Percentiles rank a stretch among this genome's conserved stretches.
phyloP scores from a whole-genome alignment of 805 yeast species.

The Cyberlindnera amylophila region DNA sequence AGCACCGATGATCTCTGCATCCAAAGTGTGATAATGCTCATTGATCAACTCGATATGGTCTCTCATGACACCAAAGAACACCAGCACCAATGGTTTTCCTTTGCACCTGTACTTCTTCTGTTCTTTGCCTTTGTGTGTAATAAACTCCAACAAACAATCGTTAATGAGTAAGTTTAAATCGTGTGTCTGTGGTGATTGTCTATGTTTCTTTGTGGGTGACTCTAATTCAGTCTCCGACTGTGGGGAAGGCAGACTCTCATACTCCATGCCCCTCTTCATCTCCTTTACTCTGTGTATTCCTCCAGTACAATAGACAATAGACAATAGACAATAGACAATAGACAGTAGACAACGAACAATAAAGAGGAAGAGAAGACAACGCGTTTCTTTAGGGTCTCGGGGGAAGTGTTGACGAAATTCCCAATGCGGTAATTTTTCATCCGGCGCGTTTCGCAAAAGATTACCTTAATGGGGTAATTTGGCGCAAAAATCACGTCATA shows the following conservation, averaged over 20 bases:
- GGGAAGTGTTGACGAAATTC: constrained; percentile 3
- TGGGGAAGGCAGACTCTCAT: too few relatives aligned
- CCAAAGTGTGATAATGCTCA: constrained; percentile 2
- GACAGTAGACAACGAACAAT: too few relatives aligned
- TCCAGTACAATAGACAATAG: too few relatives aligned
- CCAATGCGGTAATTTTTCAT: neutral
- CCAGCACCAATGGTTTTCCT: constrained; percentile 16
- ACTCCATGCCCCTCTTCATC: neutral
- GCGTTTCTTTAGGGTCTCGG: too few relatives aligned
- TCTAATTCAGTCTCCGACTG: constrained; percentile 1
- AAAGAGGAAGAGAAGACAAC: too few relatives aligned
- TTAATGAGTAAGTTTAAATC: constrained; percentile 12
- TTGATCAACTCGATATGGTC: constrained; percentile 15
- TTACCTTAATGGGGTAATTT: too few relatives aligned
- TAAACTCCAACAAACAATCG: constrained; percentile 13
- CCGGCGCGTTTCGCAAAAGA: too few relatives aligned
- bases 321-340: too few relatives aligned
- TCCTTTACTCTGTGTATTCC: too few relatives aligned
- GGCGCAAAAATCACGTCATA: too few relatives aligned
- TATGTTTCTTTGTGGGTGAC: constrained; percentile 10
- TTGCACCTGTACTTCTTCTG: constrained; percentile 5
- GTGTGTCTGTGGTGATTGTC: constrained; percentile 8
- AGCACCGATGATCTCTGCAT: constrained; percentile 20
- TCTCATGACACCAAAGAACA: constrained; percentile 25
- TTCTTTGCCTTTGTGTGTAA: constrained; percentile 2